Base-by-base conservation (phyloP, 805 yeast species). In the Lipomyces chichibuensis region DNA sequence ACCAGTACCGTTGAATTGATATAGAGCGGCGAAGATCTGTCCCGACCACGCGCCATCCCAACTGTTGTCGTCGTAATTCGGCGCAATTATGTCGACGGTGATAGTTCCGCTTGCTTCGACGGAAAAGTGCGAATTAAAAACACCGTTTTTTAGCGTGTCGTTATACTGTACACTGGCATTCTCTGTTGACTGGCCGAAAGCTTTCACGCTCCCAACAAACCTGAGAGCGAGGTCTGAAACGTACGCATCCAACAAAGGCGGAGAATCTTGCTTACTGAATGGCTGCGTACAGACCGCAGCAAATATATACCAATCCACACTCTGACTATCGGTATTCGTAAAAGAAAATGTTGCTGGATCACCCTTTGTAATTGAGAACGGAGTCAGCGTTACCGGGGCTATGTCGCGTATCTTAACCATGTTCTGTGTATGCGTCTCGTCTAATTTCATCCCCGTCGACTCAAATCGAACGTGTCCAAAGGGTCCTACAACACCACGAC, bases 11-110 rank as follows among this genome's bases (percentile, higher is more conserved):
- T 53, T 14, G 11, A 17, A 29, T 4, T 27, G 32, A n/a, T 20
- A 52, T 8, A 8, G 3, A 20, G 65, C 58, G 13, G 62, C 59
- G 4, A 62, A 11, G 3, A 62, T 37, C 52, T 62, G 66, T 11
- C 59, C 59, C 17, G 60, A n/a, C 69, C 69, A 66, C 6, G n/a
- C 39, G 20, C 69, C 69, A 25, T 20, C 27, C 64, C 64, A 66
- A 9, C 51, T 61, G 7, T 23, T 27, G 3, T 23, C 29, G 52
- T 63, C 62, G 23, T 55, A 63, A 14, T 17, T 20, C 46, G 69
- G 69, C n/a, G 69, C 62, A 3, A 46, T 49, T 8, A 66, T 43
- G 17, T 52, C 32, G 29, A 66, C 27, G 46, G 0, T 25, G 8
- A 23, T 14, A 59, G 23, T 23, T 59, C 49, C 32, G 54, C 57